Base-by-base conservation (phyloP, 352 stramenopile genomes). In the Globisporangium echinulatum region DNA sequence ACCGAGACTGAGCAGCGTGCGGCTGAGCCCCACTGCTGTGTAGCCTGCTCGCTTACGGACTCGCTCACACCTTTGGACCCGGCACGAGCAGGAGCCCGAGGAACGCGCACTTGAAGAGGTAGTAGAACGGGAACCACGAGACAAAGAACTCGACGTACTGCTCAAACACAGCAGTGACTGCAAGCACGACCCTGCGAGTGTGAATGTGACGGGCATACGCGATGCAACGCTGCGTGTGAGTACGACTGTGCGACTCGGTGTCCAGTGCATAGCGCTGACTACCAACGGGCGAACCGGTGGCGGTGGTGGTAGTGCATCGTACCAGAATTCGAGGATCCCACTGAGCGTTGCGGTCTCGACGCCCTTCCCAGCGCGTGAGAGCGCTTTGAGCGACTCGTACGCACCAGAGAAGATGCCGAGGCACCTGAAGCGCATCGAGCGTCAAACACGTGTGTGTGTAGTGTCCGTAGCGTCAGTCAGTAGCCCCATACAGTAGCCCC, bases 71-170 rank as follows among this genome's bases (percentile, higher is more conserved):
- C 49, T 90, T 84, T 52, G 77, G 78, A 56, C 74, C 82, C 44
- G 80, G 80, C 43, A 71, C 71, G 48, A 90, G 63, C 58, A 88
- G 52, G 13, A 90, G 64, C 2, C 70, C 76, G 37, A 88, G 59
- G 25, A 88, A 61, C 46, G 68, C 47, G 51, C 78, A 86, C 65
- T 90, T 90, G 78, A 85, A 85, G 17, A 90, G 59, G 56, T 87
- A 90, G 65, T 84, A 90, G 49, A 90, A 87, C 19, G 80, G 80
- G 38, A 90, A 85, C 79, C 79, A 90, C 11, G 77, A 87, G 40
- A 90, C 67, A 52, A 88, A 75, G 43, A 87, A 74, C 62, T 87
- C 80, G 5, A 85, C 51, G 58, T 90, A 90, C 48, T 90, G 74
- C 66, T 88, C 62, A 38, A 87, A 83, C 47, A 90, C 73, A 1